Conservation (phyloP, 192 early-diverging fungal species). For the Coemansia sp. region DNA sequence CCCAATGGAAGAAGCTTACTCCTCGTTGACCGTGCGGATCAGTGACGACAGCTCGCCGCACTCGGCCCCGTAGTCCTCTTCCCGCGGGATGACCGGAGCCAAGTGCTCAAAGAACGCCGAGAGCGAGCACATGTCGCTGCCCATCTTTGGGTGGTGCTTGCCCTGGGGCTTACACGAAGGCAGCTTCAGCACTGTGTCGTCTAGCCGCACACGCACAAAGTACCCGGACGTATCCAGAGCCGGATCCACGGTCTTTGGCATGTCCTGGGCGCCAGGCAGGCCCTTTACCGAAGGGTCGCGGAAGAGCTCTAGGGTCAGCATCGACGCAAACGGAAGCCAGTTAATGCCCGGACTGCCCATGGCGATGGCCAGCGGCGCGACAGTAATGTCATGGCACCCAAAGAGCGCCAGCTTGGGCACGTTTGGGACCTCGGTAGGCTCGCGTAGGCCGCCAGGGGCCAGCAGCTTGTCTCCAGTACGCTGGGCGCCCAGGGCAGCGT, state of each 20-base stretch:
- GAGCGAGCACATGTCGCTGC: slow-evolving; percentile 35
- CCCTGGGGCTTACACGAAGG: slow-evolving; percentile 18
- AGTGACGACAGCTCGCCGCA: slow-evolving; percentile 18
- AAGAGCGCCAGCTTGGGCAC: slow-evolving; percentile 30
- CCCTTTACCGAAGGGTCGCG: background rate
- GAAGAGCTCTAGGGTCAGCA: slow-evolving; percentile 41
- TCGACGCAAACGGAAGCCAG: slow-evolving; percentile 38
- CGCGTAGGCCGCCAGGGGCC: slow-evolving; percentile 8
- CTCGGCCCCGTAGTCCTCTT: slow-evolving; percentile 8
- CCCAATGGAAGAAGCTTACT: too few species aligned
- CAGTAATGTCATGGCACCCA: slow-evolving; percentile 28
- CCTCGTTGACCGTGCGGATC: background rate
- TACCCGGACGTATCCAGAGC: slow-evolving; percentile 1
- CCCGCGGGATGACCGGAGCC: slow-evolving; percentile 9
- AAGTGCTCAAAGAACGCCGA: slow-evolving; percentile 39
- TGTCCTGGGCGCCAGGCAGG: background rate
- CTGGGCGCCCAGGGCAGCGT: slow-evolving; percentile 9
- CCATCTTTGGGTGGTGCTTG: slow-evolving; percentile 35
- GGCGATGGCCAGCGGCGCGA: slow-evolving; percentile 17
- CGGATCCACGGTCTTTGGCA: background rate
- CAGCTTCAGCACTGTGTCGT: slow-evolving; percentile 21
- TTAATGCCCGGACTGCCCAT: slow-evolving; percentile 7
- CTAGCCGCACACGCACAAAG: slow-evolving; percentile 29
- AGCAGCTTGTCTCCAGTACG: slow-evolving; percentile 9
- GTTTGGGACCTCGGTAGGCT: slow-evolving; percentile 4